phyloP scores from a whole-genome alignment of 2,329 filamentous ascomycete species.

The Aspergillus fischeri region DNA sequence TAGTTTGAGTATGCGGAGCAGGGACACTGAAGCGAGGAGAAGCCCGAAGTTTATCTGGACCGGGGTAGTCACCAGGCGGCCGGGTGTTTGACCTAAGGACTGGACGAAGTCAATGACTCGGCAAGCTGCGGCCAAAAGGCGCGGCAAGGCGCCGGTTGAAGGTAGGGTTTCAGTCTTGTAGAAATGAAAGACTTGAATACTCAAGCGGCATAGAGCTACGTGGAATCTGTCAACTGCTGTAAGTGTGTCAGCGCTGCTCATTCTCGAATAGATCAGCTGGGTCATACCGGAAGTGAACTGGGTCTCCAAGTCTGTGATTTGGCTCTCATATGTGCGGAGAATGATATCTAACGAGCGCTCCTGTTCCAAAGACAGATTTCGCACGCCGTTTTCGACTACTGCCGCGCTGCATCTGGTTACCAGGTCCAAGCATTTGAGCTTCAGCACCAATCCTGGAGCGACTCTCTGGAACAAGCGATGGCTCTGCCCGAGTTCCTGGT shows the following conservation, averaged over 20 bases:
- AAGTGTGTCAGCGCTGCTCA: not conserved
- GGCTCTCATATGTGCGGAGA: constrained; percentile 33
- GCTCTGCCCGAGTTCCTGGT: constrained; percentile 34
- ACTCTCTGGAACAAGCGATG: constrained; percentile 33
- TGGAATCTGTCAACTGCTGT: constrained; percentile 31
- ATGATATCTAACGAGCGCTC: constrained; percentile 36
- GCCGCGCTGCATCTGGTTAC: constrained; percentile 34
- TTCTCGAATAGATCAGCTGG: not conserved
- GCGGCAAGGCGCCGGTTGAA: constrained; percentile 23
- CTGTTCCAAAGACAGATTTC: constrained; percentile 35
- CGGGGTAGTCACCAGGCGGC: constrained; percentile 21
- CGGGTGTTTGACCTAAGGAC: constrained; percentile 17
- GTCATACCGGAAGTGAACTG: constrained; percentile 29
- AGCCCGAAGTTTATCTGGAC: constrained; percentile 27
- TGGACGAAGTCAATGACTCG: constrained; percentile 27
- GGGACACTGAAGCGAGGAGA: constrained; percentile 26
- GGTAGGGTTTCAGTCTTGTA: constrained; percentile 28
- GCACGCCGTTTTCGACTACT: constrained; percentile 36
- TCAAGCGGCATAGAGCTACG: constrained; percentile 27
- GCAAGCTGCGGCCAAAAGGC: constrained; percentile 27
- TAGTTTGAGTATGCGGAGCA: constrained; percentile 40
- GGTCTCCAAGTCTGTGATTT: constrained; percentile 34
- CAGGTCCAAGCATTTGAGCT: constrained; percentile 36
- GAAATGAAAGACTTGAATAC: constrained; percentile 35
- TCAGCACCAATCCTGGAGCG: constrained; percentile 29